Percentiles rank a stretch among this genome's conserved stretches.
Evolutionary conservation across 805 yeast species (phyloP).

Genomic region (Wickerhamia fluorescens): DNA sequence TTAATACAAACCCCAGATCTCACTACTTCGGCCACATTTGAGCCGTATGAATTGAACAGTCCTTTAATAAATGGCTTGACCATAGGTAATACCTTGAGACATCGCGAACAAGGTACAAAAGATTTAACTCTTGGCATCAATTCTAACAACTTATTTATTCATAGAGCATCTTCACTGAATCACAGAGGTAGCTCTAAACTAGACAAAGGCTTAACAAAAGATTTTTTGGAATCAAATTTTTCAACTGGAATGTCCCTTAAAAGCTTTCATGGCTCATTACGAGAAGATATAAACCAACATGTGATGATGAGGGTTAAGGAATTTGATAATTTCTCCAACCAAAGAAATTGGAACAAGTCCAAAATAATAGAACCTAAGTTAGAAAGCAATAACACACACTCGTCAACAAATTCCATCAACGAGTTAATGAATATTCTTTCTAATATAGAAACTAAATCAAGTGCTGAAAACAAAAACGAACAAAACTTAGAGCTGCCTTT

Average conservation of each 20-base stretch:
- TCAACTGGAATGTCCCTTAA: too few relatives aligned
- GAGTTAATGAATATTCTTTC: slow-evolving; percentile 25
- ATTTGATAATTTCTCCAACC: slow-evolving; percentile 11
- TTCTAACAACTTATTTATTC: slow-evolving; percentile 13
- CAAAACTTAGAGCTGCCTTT: too few relatives aligned
- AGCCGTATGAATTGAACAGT: slow-evolving; percentile 20
- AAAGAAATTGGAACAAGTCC: too few relatives aligned
- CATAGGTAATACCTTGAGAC: slow-evolving; percentile 19
- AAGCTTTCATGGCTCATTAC: slow-evolving; percentile 18
- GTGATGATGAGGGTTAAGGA: slow-evolving; percentile 9
- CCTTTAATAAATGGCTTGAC: slow-evolving; percentile 30
- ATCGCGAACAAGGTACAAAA: slow-evolving; percentile 7
- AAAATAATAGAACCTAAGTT: slow-evolving; percentile 1
- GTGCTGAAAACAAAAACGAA: too few relatives aligned
- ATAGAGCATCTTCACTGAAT: slow-evolving; percentile 5
- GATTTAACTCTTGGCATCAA: too few relatives aligned
- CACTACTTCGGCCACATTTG: slow-evolving; percentile 9
- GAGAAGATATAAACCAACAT: slow-evolving; percentile 13
- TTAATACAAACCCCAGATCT: slow-evolving; percentile 4
- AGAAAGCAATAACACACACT: slow-evolving; percentile 1
- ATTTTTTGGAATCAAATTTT: slow-evolving; percentile 5
- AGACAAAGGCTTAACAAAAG: too few relatives aligned
- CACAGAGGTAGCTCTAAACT: too few relatives aligned
- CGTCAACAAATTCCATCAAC: slow-evolving; percentile 14
- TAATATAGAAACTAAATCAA: too few relatives aligned